Evolutionary conservation across 495 filamentous ascomycete species (phyloP).

Genomic region (Rhizodiscina lignyota): DNA sequence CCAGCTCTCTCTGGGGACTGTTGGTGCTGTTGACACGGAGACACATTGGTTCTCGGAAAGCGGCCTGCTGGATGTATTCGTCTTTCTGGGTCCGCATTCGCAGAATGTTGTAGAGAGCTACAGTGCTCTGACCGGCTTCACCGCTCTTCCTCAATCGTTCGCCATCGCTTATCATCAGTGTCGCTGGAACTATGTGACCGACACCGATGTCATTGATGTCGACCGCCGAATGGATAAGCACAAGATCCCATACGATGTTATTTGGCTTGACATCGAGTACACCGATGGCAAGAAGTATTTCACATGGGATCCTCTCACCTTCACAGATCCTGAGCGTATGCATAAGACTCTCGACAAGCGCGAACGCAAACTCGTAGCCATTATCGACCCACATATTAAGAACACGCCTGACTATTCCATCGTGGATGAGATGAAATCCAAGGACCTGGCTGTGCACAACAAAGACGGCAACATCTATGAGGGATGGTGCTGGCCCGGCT

Average conservation of each 20-base stretch:
- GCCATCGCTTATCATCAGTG: constrained; percentile 91
- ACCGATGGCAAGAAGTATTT: constrained; percentile 95
- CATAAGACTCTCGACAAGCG: constrained; percentile 65
- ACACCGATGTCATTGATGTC: constrained; percentile 91
- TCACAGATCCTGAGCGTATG: constrained; percentile 76
- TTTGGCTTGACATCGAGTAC: constrained; percentile 97
- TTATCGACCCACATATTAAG: constrained; percentile 97
- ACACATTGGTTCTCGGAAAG: constrained; percentile 96
- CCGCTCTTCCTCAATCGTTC: constrained; percentile 79
- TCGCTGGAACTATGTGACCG: constrained; percentile 95
- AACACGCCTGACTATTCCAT: constrained; percentile 64
- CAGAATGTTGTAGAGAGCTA: constrained; percentile 67
- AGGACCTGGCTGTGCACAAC: constrained; percentile 67
- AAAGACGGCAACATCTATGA: constrained; percentile 84
- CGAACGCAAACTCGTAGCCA: constrained; percentile 78
- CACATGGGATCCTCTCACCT: constrained; percentile 80
- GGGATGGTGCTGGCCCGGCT: constrained; percentile 97
- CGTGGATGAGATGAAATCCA: constrained; percentile 63
- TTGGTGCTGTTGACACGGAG: constrained; percentile 53
- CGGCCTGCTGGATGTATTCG: constrained; percentile 78
- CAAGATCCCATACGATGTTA: constrained; percentile 92
- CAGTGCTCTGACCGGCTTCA: constrained; percentile 85
- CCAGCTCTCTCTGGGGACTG: constrained; percentile 55
- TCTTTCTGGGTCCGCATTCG: constrained; percentile 79
- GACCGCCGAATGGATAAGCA: constrained; percentile 90